These are phyloP conservation scores for Debaryomycetaceae sp. DNA, from an alignment of 1,139 yeast genomes.

Conservation along the genomic window DNA sequence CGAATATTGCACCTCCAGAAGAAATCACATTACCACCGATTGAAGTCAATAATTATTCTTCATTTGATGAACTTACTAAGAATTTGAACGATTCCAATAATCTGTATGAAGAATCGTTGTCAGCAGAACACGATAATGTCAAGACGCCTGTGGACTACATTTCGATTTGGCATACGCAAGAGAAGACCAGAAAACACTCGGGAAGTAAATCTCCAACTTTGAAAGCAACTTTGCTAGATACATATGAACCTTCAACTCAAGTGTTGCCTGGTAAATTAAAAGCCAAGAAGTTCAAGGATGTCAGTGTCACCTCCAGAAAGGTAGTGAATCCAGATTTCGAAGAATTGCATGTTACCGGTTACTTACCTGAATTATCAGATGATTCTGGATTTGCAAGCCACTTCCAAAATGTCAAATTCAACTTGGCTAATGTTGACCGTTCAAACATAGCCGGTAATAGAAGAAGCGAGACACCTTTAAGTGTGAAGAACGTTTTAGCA, in stretches of 20 bases:
- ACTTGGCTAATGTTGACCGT: constrained; percentile 15
- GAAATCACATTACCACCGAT: constrained; percentile 39
- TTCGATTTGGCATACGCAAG: constrained; percentile 46
- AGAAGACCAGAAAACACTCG: constrained; percentile 13
- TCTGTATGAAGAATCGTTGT: constrained; percentile 38
- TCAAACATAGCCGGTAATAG: constrained; percentile 20
- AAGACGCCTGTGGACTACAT: constrained; percentile 28
- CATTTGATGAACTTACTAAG: constrained; percentile 38
- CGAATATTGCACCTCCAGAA: constrained; percentile 40
- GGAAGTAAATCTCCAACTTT: constrained; percentile 3
- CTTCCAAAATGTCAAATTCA: constrained; percentile 24
- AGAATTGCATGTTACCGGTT: constrained; percentile 37
- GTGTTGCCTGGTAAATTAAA: constrained; percentile 17
- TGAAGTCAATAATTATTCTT: constrained; percentile 28
- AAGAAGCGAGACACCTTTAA: constrained; percentile 25
- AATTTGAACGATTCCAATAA: constrained; percentile 18
- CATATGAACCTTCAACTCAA: constrained; percentile 1
- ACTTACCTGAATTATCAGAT: constrained; percentile 45
- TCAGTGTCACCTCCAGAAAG: constrained; percentile 42
- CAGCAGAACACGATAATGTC: constrained; percentile 42
- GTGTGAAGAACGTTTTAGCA: constrained; percentile 27
- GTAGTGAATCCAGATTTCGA: constrained; percentile 39
- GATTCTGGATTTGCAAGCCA: constrained; percentile 47
- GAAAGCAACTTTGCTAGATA: neutral
- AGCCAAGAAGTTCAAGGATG: constrained; percentile 37